Conservation (phyloP, 2,329 filamentous ascomycete species). For the Aspergillus pseudonomiae region DNA sequence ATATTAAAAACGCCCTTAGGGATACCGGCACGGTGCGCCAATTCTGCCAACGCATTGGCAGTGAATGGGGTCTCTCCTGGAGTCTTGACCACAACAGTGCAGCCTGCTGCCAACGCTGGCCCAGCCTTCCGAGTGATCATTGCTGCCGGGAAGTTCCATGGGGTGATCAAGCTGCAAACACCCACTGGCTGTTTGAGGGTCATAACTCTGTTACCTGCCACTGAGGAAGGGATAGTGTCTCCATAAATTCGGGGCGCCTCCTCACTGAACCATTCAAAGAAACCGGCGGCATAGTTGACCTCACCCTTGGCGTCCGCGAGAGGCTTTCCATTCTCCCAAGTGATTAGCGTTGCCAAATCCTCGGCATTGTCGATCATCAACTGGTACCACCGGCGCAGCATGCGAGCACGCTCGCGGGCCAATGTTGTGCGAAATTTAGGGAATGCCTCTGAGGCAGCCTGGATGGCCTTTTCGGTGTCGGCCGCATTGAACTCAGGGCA, state of each 20-base stretch:
- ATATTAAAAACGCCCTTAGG: conserved; percentile 91
- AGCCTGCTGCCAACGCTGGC: conserved; percentile 81
- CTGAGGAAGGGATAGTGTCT: conserved; percentile 62
- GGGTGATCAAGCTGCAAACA: conserved; percentile 68
- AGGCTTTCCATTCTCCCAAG: conserved; percentile 72
- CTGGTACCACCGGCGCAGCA: conserved; percentile 70
- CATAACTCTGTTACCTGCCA: conserved; percentile 63
- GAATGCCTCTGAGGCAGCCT: conserved; percentile 75
- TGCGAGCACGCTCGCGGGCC: conserved; percentile 61
- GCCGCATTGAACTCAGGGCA: conserved; percentile 77
- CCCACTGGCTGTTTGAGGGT: conserved; percentile 69
- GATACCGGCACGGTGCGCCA: conserved; percentile 83
- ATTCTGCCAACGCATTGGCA: conserved; percentile 81
- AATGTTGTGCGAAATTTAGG: conserved; percentile 63
- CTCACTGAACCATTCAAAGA: conserved; percentile 67
- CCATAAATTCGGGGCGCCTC: conserved; percentile 63
- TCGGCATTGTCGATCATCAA: conserved; percentile 68
- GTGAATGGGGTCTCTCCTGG: conserved; percentile 93
- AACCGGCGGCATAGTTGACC: conserved; percentile 60
- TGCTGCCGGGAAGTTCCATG: conserved; percentile 65
- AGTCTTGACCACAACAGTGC: conserved; percentile 89
- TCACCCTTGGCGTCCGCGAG: conserved; percentile 63
- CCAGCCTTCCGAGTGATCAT: conserved; percentile 57
- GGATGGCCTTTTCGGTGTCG: conserved; percentile 81
- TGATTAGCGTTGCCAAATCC: conserved; percentile 67